Evolutionary conservation across 495 filamentous ascomycete genomes (phyloP).

Genomic region (Tetracladium marchalianum): DNA sequence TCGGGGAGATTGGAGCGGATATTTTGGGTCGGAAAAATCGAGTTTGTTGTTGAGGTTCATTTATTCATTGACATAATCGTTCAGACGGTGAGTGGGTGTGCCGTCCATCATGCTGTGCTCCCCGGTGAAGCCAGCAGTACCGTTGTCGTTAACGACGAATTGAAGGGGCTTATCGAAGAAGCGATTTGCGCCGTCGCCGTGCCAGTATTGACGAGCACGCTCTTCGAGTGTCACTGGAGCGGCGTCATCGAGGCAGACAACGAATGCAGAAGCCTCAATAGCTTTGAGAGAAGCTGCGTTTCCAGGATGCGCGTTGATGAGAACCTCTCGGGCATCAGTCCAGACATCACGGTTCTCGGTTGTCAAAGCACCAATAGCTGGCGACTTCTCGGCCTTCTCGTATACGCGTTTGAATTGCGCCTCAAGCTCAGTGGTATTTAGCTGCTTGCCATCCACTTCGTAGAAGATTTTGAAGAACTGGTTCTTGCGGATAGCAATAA

Average conservation of each 20-base stretch:
- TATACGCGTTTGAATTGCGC: slow-evolving; percentile 80
- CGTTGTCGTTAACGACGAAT: slow-evolving; percentile 98
- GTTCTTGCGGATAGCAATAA: slow-evolving; percentile 87
- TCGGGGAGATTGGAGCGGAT: slow-evolving; percentile 79
- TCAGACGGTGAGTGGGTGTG: slow-evolving; percentile 91
- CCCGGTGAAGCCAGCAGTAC: slow-evolving; percentile 93
- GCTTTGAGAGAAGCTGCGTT: slow-evolving; percentile 68
- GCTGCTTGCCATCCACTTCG: slow-evolving; percentile 65
- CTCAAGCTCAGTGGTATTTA: slow-evolving; percentile 83
- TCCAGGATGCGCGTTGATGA: slow-evolving; percentile 62
- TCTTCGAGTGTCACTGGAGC: slow-evolving; percentile 90
- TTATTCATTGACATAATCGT: slow-evolving; percentile 84
- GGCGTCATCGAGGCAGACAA: slow-evolving; percentile 91
- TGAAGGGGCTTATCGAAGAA: slow-evolving; percentile 99
- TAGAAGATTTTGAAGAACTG: slow-evolving; percentile 85
- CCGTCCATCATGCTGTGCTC: slow-evolving; percentile 99
- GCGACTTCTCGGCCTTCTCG: slow-evolving; percentile 51
- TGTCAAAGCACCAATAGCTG: slow-evolving; percentile 78
- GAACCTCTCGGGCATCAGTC: slow-evolving; percentile 71
- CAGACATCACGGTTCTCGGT: slow-evolving; percentile 88
- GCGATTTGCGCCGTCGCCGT: slow-evolving; percentile 89
- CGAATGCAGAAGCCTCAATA: slow-evolving; percentile 85
- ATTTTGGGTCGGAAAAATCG: slow-evolving; percentile 63
- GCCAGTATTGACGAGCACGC: slow-evolving; percentile 94
- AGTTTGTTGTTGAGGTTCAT: slow-evolving; percentile 87